Evolutionary conservation across 2,329 filamentous ascomycete species (phyloP).

Genomic region (Pseudogymnoascus sp.): DNA sequence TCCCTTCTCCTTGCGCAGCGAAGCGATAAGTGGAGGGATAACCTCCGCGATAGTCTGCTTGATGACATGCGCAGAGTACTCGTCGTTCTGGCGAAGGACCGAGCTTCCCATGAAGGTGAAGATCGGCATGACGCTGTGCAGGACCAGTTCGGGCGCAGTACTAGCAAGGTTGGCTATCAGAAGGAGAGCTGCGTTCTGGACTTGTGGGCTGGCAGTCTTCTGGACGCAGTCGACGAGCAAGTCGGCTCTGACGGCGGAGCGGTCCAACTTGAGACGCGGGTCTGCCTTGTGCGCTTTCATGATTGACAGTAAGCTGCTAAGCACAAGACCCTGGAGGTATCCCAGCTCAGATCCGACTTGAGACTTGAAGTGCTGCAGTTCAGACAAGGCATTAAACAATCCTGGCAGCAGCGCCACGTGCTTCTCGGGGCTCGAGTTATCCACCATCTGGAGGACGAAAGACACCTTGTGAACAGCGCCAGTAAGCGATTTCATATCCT

Average conservation of each 20-base stretch:
- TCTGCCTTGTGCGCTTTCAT: slow-evolving; percentile 66
- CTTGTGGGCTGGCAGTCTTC: slow-evolving; percentile 82
- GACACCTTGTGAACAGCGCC: slow-evolving; percentile 69
- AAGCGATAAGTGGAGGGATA: slow-evolving; percentile 82
- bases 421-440: slow-evolving; percentile 66
- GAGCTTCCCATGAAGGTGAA: slow-evolving; percentile 97
- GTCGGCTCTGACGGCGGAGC: slow-evolving; percentile 76
- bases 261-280: slow-evolving; percentile 60
- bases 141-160: slow-evolving; percentile 79
- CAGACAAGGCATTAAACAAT: slow-evolving; percentile 77
- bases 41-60: slow-evolving; percentile 92
- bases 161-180: slow-evolving; percentile 81
- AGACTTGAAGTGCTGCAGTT: slow-evolving; percentile 76
- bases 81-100: slow-evolving; percentile 84
- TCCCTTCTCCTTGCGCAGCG: slow-evolving; percentile 73
- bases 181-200: slow-evolving; percentile 85
- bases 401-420: slow-evolving; percentile 71
- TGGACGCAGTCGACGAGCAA: slow-evolving; percentile 90
- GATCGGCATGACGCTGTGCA: slow-evolving; percentile 98
- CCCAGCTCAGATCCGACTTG: slow-evolving; percentile 80
- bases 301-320: slow-evolving; percentile 76
- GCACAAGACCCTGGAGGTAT: slow-evolving; percentile 79
- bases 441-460: slow-evolving; percentile 80
- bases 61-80: slow-evolving; percentile 94
- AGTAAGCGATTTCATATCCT: slow-evolving; percentile 58